A percentile compares a stretch with the other conserved stretches of the same genome.
These are phyloP conservation scores for Lactarius hengduanensis DNA, from an alignment of 768 basidiomycete genomes.

Conservation along the genomic window DNA sequence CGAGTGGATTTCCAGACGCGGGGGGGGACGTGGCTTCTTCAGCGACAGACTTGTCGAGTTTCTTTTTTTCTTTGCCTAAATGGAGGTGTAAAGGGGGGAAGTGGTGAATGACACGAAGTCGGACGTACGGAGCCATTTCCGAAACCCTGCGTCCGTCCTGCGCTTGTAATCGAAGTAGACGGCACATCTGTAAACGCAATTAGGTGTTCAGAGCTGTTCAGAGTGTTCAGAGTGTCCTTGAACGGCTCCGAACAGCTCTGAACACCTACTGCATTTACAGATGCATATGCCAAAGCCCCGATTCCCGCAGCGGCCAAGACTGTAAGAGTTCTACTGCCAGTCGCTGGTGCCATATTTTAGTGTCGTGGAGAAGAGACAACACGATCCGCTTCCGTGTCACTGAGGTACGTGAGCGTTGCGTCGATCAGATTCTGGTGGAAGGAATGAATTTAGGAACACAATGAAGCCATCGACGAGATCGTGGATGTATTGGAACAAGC, in stretches of 20 bases:
- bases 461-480: no score
- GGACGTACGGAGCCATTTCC: conserved; percentile 60
- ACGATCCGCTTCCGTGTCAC: background rate
- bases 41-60: conserved; percentile 65
- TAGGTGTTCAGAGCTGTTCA: no score
- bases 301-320: conserved; percentile 43
- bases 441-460: no score
- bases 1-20: conserved; percentile 33
- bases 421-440: no score
- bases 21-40: conserved; percentile 4
- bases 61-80: conserved; percentile 87
- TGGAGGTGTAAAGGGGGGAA: background rate
- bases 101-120: background rate
- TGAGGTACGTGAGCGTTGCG: background rate
- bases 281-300: conserved; percentile 74
- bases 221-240: no score
- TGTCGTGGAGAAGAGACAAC: background rate
- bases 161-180: conserved; percentile 95
- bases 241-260: no score
- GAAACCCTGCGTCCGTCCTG: conserved; percentile 82
- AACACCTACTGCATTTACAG: no score
- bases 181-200: no score
- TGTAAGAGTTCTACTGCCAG: conserved; percentile 39
- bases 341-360: conserved; percentile 21
- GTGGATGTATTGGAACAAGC: no score